phyloP scores from a whole-genome alignment of 1,284 basidiomycete species.

The Fomitopsis schrenkii region DNA sequence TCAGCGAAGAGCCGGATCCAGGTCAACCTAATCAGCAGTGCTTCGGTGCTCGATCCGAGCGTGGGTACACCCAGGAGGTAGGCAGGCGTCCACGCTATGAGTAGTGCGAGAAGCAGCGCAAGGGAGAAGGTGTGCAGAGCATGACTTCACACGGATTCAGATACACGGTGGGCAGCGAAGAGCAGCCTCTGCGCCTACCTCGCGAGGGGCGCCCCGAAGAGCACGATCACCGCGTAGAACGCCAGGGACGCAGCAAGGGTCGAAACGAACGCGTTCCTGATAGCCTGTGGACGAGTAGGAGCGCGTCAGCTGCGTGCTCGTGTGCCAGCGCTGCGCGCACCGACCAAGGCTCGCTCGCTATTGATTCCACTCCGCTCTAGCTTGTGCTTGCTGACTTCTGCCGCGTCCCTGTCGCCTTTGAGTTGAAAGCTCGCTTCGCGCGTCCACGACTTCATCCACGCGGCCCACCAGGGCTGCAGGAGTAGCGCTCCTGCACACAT shows the following conservation, averaged over 20 bases:
- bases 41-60: conserved; percentile 35
- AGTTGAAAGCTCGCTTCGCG: conserved; percentile 14
- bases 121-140: conserved; percentile 61
- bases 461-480: conserved; percentile 73
- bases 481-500: conserved; percentile 53
- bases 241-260: conserved; percentile 48
- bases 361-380: conserved; percentile 28
- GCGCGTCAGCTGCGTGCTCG: conserved; percentile 5
- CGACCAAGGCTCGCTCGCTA: conserved; percentile 29
- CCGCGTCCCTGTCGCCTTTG: conserved; percentile 15
- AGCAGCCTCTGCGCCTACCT: conserved; percentile 37
- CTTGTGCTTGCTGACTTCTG: conserved; percentile 27
- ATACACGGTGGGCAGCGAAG: conserved; percentile 5
- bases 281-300: conserved; percentile 29
- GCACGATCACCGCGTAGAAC: conserved; percentile 47
- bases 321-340: conserved; percentile 14
- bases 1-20: conserved; percentile 81
- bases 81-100: conserved; percentile 65
- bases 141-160: conserved; percentile 33
- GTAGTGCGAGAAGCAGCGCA: conserved; percentile 62
- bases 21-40: conserved; percentile 41
- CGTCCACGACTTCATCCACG: conserved; percentile 55
- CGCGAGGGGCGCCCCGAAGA: conserved; percentile 75
- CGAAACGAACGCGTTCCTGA: conserved; percentile 47
- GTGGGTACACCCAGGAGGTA: conserved; percentile 69